phyloP scores from a whole-genome alignment of 1,284 basidiomycete species.

The Chalciporus sp. region DNA sequence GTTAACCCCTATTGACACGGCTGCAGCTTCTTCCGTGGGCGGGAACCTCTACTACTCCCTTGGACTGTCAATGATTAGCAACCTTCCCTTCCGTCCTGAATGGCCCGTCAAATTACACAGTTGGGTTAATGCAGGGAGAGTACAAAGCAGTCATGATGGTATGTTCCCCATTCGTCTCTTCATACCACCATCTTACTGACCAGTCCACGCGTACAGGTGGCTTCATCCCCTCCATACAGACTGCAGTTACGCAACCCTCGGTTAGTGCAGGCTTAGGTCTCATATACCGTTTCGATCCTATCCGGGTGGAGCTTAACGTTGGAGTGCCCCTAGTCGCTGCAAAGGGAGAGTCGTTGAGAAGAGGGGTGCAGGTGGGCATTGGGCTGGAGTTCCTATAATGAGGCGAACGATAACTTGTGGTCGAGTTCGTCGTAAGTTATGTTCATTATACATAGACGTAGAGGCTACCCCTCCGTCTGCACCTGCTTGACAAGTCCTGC shows the following conservation, averaged over 20 bases:
- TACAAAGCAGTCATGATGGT: slow-evolving; percentile 67
- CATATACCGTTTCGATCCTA: slow-evolving; percentile 86
- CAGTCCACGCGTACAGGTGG: slow-evolving; percentile 3
- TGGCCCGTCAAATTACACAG: slow-evolving; percentile 91
- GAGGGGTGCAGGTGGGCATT: slow-evolving; percentile 90
- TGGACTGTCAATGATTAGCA: slow-evolving; percentile 80
- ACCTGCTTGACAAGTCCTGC: no score
- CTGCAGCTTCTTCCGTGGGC: slow-evolving; percentile 76
- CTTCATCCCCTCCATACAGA: slow-evolving; percentile 13
- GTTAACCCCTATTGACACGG: background rate
- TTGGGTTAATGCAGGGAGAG: slow-evolving; percentile 86
- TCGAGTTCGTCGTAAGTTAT: background rate
- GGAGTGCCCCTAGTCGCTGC: slow-evolving; percentile 85
- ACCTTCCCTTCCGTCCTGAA: slow-evolving; percentile 76
- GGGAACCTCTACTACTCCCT: slow-evolving; percentile 88
- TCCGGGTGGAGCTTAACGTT: slow-evolving; percentile 90
- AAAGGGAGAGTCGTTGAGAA: slow-evolving; percentile 74
- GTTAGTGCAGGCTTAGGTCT: slow-evolving; percentile 88
- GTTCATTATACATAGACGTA: background rate
- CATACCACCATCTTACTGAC: background rate
- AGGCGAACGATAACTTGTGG: background rate
- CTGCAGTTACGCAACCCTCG: slow-evolving; percentile 48
- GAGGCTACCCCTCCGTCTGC: no score
- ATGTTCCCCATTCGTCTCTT: slow-evolving; percentile 11
- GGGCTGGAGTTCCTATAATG: slow-evolving; percentile 81